Percentiles rank a stretch among this genome's conserved stretches.
Conservation (phyloP, 176 grass and related monocot genomes). For the Luzula sylvatica region DNA sequence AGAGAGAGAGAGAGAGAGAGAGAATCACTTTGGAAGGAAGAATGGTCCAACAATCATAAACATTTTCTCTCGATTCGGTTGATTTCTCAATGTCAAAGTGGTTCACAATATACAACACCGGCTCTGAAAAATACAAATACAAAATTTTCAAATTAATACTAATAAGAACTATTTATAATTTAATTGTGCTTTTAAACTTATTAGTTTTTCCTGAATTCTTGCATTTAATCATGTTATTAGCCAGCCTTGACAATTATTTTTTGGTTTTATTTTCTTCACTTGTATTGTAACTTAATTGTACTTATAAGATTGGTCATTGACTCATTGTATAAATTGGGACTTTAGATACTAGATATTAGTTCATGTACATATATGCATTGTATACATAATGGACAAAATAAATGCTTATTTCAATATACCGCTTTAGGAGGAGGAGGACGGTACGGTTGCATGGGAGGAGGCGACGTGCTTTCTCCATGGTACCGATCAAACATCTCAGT, state of each 20-base stretch:
- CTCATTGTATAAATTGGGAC: not conserved
- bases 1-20: too few species aligned
- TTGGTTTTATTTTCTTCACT: too few species aligned
- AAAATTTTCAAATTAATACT: too few species aligned
- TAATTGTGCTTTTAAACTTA: not conserved
- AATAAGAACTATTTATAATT: not conserved
- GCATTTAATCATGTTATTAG: too few species aligned
- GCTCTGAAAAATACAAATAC: not conserved
- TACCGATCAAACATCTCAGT: constrained; percentile 3
- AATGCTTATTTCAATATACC: not conserved
- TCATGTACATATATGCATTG: not conserved
- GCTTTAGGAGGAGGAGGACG: not conserved
- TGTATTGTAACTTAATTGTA: too few species aligned
- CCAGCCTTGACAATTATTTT: too few species aligned
- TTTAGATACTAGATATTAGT: not conserved
- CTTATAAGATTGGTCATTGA: not conserved
- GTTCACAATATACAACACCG: not conserved
- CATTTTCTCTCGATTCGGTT: too few species aligned
- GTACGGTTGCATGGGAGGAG: constrained; percentile 4
- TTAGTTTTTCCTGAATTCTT: too few species aligned
- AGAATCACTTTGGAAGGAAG: too few species aligned
- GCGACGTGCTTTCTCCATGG: not conserved
- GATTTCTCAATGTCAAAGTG: too few species aligned
- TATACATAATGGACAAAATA: not conserved
- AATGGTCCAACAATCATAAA: too few species aligned